phyloP scores from a whole-genome alignment of 345 rosid genomes.

The Nephelium lappaceum region DNA sequence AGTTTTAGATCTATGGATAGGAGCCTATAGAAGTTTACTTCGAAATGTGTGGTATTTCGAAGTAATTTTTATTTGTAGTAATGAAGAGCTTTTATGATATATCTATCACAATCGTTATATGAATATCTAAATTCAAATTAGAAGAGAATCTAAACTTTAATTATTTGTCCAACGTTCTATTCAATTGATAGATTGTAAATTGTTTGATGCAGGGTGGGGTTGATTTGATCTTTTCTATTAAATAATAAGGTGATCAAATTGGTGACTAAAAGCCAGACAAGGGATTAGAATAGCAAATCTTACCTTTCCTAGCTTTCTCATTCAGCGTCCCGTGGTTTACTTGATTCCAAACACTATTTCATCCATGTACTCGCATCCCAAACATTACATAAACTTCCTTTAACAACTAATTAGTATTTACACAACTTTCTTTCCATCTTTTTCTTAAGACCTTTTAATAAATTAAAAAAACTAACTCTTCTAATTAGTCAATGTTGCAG shows the following conservation, averaged over 20 bases:
- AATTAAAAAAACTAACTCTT: too few relatives aligned
- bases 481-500: too few relatives aligned
- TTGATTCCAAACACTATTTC: conserved; percentile 18
- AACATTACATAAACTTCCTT: background rate
- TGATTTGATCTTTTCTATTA: background rate
- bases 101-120: too few relatives aligned
- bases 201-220: background rate
- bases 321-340: background rate
- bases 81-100: too few relatives aligned
- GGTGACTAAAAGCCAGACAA: background rate
- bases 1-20: too few relatives aligned
- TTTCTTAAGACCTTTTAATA: too few relatives aligned
- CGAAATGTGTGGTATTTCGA: background rate
- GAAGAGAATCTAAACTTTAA: too few relatives aligned
- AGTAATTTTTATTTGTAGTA: background rate
- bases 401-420: background rate
- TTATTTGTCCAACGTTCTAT: background rate
- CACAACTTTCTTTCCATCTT: too few relatives aligned
- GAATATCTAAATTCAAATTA: too few relatives aligned
- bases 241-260: background rate
- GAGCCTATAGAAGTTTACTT: too few relatives aligned
- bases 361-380: conserved; percentile 1
- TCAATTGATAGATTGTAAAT: background rate
- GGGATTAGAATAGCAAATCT: background rate
- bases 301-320: background rate